A percentile compares a stretch with the other conserved stretches of the same genome.
Conservation (phyloP, 2,329 filamentous ascomycete species). For the Raffaelea albimanens region DNA sequence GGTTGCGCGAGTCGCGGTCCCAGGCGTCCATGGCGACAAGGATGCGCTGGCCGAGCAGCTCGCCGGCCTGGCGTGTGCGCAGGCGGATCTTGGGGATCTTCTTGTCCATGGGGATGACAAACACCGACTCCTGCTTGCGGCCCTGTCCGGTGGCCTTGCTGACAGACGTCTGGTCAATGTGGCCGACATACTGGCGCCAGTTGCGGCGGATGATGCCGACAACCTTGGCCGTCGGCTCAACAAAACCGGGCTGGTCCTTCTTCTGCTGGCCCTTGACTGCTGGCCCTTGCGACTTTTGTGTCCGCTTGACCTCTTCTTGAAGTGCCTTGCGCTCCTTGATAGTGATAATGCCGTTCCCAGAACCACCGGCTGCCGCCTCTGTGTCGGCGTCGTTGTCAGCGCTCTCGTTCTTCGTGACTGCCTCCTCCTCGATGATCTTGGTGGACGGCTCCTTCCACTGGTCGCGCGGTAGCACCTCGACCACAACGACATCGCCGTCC, state of each 20-base stretch:
- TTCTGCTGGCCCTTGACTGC: slow-evolving; percentile 61
- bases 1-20: slow-evolving; percentile 89
- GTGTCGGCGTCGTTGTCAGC: slow-evolving; percentile 65
- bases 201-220: slow-evolving; percentile 91
- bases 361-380: slow-evolving; percentile 37
- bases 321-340: slow-evolving; percentile 78
- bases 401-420: slow-evolving; percentile 86
- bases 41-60: slow-evolving; percentile 83
- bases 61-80: slow-evolving; percentile 79
- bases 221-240: slow-evolving; percentile 85
- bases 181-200: slow-evolving; percentile 96
- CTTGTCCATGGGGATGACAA: slow-evolving; percentile 96
- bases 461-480: slow-evolving; percentile 85
- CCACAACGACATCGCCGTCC: slow-evolving; percentile 84
- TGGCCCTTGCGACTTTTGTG: slow-evolving; percentile 70
- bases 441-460: slow-evolving; percentile 96
- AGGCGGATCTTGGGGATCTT: slow-evolving; percentile 92
- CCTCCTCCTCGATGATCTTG: slow-evolving; percentile 91
- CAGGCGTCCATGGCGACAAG: slow-evolving; percentile 90
- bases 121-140: slow-evolving; percentile 82
- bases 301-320: slow-evolving; percentile 83
- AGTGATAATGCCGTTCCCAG: slow-evolving; percentile 53
- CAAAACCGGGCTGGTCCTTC: slow-evolving; percentile 63
- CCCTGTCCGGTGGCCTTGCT: slow-evolving; percentile 65
- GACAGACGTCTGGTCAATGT: slow-evolving; percentile 81